phyloP scores from a whole-genome alignment of 768 basidiomycete species.

The Pleurotus cornucopiae region DNA sequence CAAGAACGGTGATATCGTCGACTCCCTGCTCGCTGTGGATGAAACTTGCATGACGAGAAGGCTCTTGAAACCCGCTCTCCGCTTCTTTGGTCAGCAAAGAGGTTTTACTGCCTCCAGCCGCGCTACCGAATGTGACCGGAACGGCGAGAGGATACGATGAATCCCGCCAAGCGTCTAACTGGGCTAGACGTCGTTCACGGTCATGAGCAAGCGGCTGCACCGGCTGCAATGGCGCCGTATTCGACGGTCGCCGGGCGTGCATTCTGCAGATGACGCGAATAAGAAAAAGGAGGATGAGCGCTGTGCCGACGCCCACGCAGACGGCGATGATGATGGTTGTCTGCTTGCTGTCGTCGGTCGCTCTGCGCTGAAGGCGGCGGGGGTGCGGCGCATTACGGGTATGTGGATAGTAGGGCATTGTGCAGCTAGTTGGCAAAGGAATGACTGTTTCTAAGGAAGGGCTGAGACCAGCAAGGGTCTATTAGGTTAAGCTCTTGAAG shows the following conservation, averaged over 20 bases:
- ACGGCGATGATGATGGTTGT: slow-evolving; percentile 48
- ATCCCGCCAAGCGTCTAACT: slow-evolving; percentile 26
- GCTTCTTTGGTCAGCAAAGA: slow-evolving; percentile 25
- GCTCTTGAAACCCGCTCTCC: slow-evolving; percentile 11
- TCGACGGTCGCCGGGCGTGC: slow-evolving; percentile 20
- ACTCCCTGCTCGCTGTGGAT: slow-evolving; percentile 13
- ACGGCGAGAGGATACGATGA: slow-evolving; percentile 16
- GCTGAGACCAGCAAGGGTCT: background rate
- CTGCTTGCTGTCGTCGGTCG: slow-evolving; percentile 20
- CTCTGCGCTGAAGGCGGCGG: slow-evolving; percentile 8
- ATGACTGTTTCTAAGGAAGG: slow-evolving; percentile 3
- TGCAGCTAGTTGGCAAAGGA: background rate
- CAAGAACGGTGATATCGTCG: slow-evolving; percentile 13
- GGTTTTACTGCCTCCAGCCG: slow-evolving; percentile 25
- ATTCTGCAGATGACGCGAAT: slow-evolving; percentile 31
- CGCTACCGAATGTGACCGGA: slow-evolving; percentile 15
- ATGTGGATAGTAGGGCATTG: background rate
- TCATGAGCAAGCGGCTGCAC: slow-evolving; percentile 63
- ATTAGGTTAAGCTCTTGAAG: background rate
- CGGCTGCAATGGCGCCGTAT: slow-evolving; percentile 52
- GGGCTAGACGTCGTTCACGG: slow-evolving; percentile 45
- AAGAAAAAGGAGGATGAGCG: slow-evolving; percentile 33
- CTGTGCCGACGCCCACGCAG: slow-evolving; percentile 34
- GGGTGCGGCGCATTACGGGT: slow-evolving; percentile 5
- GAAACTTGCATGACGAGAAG: slow-evolving; percentile 14